A percentile compares a stretch with the other conserved stretches of the same genome.
phyloP scores from a whole-genome alignment of 2,329 filamentous ascomycete species.

The Coniochaeta sp. region DNA sequence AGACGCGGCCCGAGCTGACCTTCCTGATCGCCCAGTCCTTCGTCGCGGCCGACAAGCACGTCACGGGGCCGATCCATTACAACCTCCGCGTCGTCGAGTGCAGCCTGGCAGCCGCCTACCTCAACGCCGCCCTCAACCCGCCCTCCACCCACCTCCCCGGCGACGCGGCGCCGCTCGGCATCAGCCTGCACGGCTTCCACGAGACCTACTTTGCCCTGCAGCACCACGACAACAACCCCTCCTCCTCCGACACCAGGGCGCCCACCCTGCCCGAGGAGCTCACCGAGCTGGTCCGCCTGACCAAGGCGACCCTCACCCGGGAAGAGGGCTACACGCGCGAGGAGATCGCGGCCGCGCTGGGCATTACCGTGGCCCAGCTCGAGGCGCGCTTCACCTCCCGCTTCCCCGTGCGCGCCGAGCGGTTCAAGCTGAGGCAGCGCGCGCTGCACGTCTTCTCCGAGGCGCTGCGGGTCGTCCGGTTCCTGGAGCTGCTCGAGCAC shows the following conservation, averaged over 20 bases:
- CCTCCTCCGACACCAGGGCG: slow-evolving; percentile 20
- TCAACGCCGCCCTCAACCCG: slow-evolving; percentile 51
- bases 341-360: slow-evolving; percentile 69
- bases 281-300: slow-evolving; percentile 60
- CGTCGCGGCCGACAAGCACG: slow-evolving; percentile 88
- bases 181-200: slow-evolving; percentile 82
- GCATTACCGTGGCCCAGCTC: slow-evolving; percentile 61
- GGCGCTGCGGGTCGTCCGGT: slow-evolving; percentile 76
- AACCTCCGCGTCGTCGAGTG: slow-evolving; percentile 96
- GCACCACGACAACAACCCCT: slow-evolving; percentile 21
- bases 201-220: slow-evolving; percentile 63
- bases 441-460: slow-evolving; percentile 88
- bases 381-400: slow-evolving; percentile 74
- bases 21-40: slow-evolving; percentile 95
- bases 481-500: slow-evolving; percentile 68
- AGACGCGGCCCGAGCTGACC: slow-evolving; percentile 71
- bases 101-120: slow-evolving; percentile 71
- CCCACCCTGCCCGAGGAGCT: slow-evolving; percentile 55
- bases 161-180: slow-evolving; percentile 76
- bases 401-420: slow-evolving; percentile 81
- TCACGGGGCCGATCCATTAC: slow-evolving; percentile 89
- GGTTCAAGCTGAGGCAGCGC: slow-evolving; percentile 80
- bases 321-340: slow-evolving; percentile 82
- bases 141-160: slow-evolving; percentile 54
- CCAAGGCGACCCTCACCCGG: slow-evolving; percentile 63